Base-by-base conservation (phyloP, 2,329 filamentous ascomycete genomes). In the Pseudogymnoascus pannorum region DNA sequence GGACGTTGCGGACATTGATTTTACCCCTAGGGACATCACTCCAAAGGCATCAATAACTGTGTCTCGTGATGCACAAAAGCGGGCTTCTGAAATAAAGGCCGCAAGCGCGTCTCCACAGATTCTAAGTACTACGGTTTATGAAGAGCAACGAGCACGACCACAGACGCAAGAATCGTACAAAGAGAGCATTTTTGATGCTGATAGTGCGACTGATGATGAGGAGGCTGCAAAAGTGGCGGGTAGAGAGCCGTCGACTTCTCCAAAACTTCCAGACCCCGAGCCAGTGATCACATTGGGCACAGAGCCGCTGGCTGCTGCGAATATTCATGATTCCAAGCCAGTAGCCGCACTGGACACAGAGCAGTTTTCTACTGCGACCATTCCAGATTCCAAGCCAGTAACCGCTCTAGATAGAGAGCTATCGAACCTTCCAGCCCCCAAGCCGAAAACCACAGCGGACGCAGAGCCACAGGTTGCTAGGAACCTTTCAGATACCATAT, bases 151-250 rank as follows among this genome's bases (percentile, higher is more conserved):
- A 33, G 7, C 9, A 54, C 63, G 68, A 24, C 70, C 70, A 6
- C 65, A 62, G 40, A 70, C 68, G 2, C 61, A 63, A 31, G 67
- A 68, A 33, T 71, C 67, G 58, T 72, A 67, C 51, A 58, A 67
- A 51, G 71, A 72, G 63, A 69, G 63, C 58, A 65, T 73, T 22
- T 72, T 72, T 61, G 70, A 72, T 65, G 70, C 70, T n/a, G 71
- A 71, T 26, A 33, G 44, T 20, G 29, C 24, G 18, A 36, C 24
- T 29, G 33, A 57, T 61, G 59, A 44, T 4, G 42, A 58, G 48
- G 42, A 57, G 26, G 48, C 26, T 54, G 48, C 48, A 1, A 54
- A 20, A 26, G 26, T 54, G 48, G 26, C 14, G 5, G 48, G 48
- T 18, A 54, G 48, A 16, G 48, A 54, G 48, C 48, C 48, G 3